These are phyloP conservation scores for Miscanthus lutarioriparius DNA, from an alignment of 176 grass and related monocot species.

Conservation along the genomic window DNA sequence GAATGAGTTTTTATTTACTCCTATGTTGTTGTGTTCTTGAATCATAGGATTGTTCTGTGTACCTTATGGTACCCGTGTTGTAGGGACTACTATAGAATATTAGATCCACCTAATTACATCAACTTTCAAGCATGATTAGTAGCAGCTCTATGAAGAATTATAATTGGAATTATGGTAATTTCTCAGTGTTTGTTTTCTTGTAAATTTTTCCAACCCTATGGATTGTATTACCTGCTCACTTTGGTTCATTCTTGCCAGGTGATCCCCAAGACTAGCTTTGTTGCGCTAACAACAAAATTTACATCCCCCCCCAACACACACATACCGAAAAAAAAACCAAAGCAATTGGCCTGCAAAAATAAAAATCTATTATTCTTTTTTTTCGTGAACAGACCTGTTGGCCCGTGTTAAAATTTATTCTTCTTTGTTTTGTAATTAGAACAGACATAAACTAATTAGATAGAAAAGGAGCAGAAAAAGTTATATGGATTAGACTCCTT, in stretches of 20 bases:
- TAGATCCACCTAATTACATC: not conserved
- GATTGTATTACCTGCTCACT: not conserved
- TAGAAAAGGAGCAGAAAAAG: not conserved
- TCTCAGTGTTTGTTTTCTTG: not conserved
- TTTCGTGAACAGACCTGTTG: no score
- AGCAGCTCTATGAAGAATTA: not conserved
- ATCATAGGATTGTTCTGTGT: not conserved
- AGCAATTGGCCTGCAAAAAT: not conserved
- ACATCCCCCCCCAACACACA: no score
- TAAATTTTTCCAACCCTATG: not conserved
- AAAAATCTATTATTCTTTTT: no score
- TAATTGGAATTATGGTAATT: not conserved
- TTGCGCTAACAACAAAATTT: no score
- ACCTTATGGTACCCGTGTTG: not conserved
- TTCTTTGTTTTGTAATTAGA: no score
- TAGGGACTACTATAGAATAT: not conserved
- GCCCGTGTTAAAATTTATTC: no score
- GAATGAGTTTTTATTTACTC: not conserved
- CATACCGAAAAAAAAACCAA: no score
- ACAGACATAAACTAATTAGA: not conserved
- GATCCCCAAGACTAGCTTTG: not conserved
- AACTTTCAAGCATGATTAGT: not conserved
- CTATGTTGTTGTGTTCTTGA: not conserved
- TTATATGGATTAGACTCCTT: no score
- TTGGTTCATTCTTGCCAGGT: not conserved